Percentiles rank a stretch among this genome's conserved stretches.
Evolutionary conservation across 2,329 filamentous ascomycete genomes (phyloP).

Genomic region (Fusarium verticillioides): DNA sequence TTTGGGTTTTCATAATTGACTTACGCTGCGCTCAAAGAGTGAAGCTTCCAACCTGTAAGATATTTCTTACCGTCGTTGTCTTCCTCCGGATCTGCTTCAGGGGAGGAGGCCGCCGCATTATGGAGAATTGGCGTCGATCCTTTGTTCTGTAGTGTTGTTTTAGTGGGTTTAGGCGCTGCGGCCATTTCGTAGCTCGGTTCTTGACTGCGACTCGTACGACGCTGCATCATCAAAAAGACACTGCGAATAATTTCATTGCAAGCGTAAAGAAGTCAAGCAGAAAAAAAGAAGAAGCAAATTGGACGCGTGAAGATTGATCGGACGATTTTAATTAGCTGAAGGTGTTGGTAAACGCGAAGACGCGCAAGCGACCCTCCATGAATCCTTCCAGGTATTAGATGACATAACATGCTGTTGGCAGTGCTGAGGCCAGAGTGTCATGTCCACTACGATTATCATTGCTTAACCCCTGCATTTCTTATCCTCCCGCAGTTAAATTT

Average conservation of each 20-base stretch:
- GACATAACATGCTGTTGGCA: neutral
- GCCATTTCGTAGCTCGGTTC: neutral
- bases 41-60: neutral
- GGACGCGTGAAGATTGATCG: neutral
- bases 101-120: neutral
- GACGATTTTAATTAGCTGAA: neutral
- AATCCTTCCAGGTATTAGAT: neutral
- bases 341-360: neutral
- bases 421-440: neutral
- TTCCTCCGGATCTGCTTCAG: neutral
- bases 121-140: neutral
- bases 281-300: no score
- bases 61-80: neutral
- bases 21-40: neutral
- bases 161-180: no score
- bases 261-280: accelerated
- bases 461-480: neutral
- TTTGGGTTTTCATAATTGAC: accelerated
- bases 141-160: neutral
- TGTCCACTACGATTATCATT: neutral
- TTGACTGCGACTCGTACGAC: neutral
- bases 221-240: neutral
- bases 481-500: neutral
- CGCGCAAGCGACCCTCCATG: neutral
- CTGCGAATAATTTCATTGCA: accelerated